Evolutionary conservation across 768 basidiomycete species (phyloP).

Genomic region (Peribolospora baueri): DNA sequence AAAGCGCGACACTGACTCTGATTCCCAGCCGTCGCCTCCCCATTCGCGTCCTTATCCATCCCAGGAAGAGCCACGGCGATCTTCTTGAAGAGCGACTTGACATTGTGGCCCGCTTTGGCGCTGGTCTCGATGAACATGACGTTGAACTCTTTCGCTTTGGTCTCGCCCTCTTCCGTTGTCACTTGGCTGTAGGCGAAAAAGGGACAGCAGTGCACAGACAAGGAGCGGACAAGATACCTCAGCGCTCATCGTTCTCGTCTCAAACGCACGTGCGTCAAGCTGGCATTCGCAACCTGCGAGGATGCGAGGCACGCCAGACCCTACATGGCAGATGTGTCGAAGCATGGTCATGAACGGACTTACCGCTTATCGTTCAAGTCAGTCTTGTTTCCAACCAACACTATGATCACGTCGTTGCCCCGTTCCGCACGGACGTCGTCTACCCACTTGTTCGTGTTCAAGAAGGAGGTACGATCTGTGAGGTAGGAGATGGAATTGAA

Average conservation of each 20-base stretch:
- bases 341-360: conserved; percentile 14
- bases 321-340: not conserved
- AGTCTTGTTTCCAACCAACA: conserved; percentile 95
- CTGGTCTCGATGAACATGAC: conserved; percentile 99
- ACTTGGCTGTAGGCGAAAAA: conserved; percentile 45
- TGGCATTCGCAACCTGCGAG: no score
- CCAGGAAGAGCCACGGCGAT: conserved; percentile 95
- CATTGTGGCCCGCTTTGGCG: conserved; percentile 96
- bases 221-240: conserved; percentile 1
- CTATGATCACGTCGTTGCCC: conserved; percentile 93
- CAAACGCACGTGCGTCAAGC: not conserved
- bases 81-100: conserved; percentile 97
- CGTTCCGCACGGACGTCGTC: conserved; percentile 94
- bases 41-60: conserved; percentile 46
- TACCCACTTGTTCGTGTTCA: conserved; percentile 97
- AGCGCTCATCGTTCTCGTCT: not conserved
- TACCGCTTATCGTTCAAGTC: conserved; percentile 96
- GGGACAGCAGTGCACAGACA: not conserved
- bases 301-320: no score
- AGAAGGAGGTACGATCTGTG: conserved; percentile 83
- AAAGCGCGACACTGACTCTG: conserved; percentile 18
- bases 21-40: conserved; percentile 20
- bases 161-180: conserved; percentile 89
- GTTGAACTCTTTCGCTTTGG: conserved; percentile 63
- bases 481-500: not conserved